phyloP scores from a whole-genome alignment of 768 basidiomycete genomes.

The Termitomyces sp. region DNA sequence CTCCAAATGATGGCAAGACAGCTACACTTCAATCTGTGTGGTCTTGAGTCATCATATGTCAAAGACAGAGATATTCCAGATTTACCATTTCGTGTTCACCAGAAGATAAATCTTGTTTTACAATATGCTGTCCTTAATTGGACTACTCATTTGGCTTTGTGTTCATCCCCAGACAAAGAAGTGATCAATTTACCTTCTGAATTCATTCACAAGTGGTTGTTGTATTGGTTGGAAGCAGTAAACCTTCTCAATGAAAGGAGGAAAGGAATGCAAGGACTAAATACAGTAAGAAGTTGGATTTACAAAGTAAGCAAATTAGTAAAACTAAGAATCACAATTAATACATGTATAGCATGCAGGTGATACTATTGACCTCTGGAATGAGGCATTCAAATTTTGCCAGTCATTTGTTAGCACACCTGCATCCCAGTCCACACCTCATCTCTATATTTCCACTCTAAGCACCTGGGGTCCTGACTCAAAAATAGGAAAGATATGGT shows the following conservation, averaged over 20 bases:
- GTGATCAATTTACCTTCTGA: neutral
- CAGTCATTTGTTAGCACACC: neutral
- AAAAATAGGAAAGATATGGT: neutral
- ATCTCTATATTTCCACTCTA: neutral
- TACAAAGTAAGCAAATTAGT: neutral
- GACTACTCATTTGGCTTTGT: neutral
- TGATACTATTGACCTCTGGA: neutral
- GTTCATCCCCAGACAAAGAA: neutral
- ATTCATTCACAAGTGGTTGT: neutral
- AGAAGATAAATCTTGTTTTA: neutral
- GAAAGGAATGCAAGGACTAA: neutral
- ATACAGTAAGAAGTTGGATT: neutral
- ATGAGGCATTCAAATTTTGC: neutral
- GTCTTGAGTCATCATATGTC: neutral
- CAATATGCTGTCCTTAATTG: conserved; percentile 1
- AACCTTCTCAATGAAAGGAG: neutral
- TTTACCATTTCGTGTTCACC: neutral
- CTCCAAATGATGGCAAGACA: neutral
- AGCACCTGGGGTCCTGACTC: neutral
- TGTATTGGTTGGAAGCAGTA: neutral
- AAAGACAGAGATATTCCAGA: neutral
- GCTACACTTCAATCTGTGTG: neutral
- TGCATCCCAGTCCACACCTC: neutral
- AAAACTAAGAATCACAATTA: neutral
- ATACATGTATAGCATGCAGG: neutral